Base-by-base conservation (phyloP, 2,329 filamentous ascomycete genomes). In the Septoria linicola region DNA sequence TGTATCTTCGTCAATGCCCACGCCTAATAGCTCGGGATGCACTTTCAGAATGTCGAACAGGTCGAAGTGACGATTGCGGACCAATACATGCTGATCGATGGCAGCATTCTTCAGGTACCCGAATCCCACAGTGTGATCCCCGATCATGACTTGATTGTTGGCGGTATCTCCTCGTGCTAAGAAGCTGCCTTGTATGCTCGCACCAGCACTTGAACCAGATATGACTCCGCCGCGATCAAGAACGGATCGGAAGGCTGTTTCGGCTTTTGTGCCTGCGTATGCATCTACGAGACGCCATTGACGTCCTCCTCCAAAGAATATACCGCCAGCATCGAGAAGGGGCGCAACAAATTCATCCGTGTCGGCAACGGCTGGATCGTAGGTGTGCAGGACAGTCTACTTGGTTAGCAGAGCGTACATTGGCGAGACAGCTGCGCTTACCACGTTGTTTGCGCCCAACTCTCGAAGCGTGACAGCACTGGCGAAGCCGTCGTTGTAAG, bases 281-380 rank as follows among this genome's bases (percentile, higher is more conserved):
- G 51, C 59, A 23, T 61, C 59, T 8, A 59, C 57, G 11, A 61
- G 49, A 3, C 59, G 51, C 59, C 59, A 61, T 49, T 61, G 59
- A n/a, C 57, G 32, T 11, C 59, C 59, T 10, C 59, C 59, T 40
- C 57, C 57, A 41, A 61, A 61, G 42, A 57, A 61, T 37, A 61
- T 53, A 8, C 55, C 59, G 16, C 40, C 47, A 1, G 59, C 59
- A 8, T 53, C 42, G 27, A 41, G 36, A 13, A 59, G 23, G 1
- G 59, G 57, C 7, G 57, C 59, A 17, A 59, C 42, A 19, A 59
- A 61, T 10, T 54, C 59, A 21, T 59, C 55, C 1, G 55, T 59
- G 39, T 61, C 50, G 1, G 59, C 59, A 8, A 52, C 40, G 1
- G 41, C 51, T 5, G 49, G 57, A 16, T 61, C 59, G 47, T 61